Base-by-base conservation (phyloP, 1,284 basidiomycete genomes). In the Cryptococcus sp. region DNA sequence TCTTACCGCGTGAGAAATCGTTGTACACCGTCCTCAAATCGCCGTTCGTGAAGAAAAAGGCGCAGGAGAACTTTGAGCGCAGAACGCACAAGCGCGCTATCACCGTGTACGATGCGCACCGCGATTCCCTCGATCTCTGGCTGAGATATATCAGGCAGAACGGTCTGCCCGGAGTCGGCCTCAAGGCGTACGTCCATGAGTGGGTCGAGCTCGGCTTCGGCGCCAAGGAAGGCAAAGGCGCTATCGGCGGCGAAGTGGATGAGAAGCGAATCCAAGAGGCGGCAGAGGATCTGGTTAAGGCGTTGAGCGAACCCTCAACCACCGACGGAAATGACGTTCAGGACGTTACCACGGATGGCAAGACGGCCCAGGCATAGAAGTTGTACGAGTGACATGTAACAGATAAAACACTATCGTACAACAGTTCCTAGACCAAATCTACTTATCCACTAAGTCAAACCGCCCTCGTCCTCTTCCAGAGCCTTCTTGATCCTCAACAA, bases 21-120 rank as follows among this genome's bases (percentile, higher is more conserved):
- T 81, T 97, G 10, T 93, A 90, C 87, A 97, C 95, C 0, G 93
- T 98, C 15, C 84, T 86, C 11, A 86, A 88, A 46, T 85, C 86
- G 3, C 93, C 94, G 3, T 98, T 98, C 77, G 88, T 87, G 8
- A 89, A 95, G 79, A 99, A 99, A 77, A 97, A 96, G 80, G 83
- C 85, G 20, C 93, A 97, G 79, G 93, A 99, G 81, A 98, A 98
- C 80, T 99, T 97, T 77, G 88, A 93, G 78, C 81, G 91, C 35
- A 84, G 82, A 70, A 88, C 89, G 56, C 89, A 95, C 74, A 89
- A 88, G 70, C 84, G 94, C 16, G 84, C 84, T 22, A 87, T 99
- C 80, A 94, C 94, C 79, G 88, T 93, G 1, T 98, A 85, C 83
- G 94, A 99, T 77, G 86, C 93, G 11, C 84, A 93, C 69, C 82